Evolutionary conservation across 805 yeast genomes (phyloP).

Genomic region (Candida lessepsii): DNA sequence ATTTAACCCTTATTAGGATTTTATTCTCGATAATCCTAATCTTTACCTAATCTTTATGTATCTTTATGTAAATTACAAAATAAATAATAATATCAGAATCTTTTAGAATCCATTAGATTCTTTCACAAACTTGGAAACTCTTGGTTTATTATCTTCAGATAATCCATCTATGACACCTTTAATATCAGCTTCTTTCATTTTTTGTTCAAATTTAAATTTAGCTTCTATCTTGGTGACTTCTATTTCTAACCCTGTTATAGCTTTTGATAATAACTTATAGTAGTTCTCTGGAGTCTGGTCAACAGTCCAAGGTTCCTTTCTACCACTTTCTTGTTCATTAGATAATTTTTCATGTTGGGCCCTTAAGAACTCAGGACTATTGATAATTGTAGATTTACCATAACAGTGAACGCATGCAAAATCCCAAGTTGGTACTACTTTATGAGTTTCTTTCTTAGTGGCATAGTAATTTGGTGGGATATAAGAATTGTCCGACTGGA

Average conservation of each 20-base stretch:
- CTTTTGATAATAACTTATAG: conserved; percentile 41
- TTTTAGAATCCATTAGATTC: conserved; percentile 15
- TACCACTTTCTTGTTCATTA: conserved; percentile 44
- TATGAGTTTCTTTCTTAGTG: conserved; percentile 53
- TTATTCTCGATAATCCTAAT: too few relatives aligned
- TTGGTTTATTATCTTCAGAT: conserved; percentile 32
- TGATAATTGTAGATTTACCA: conserved; percentile 49
- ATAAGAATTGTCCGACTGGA: conserved; percentile 52
- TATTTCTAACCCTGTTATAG: conserved; percentile 56
- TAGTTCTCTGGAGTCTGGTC: conserved; percentile 55
- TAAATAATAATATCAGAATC: background rate
- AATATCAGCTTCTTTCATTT: conserved; percentile 40
- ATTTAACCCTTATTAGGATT: conserved; percentile 22
- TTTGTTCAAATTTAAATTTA: conserved; percentile 61
- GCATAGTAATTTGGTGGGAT: conserved; percentile 62
- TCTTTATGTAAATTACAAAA: conserved; percentile 3
- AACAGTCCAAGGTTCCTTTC: conserved; percentile 51
- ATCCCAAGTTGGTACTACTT: conserved; percentile 72
- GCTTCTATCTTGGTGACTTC: conserved; percentile 47
- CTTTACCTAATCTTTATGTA: too few relatives aligned
- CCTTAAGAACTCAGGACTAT: conserved; percentile 45
- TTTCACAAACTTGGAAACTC: conserved; percentile 26
- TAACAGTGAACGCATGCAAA: conserved; percentile 55
- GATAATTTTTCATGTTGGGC: conserved; percentile 45
- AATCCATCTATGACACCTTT: conserved; percentile 54